Base-by-base conservation (phyloP, 352 stramenopile genomes). In the Phytophthora agathidicida region DNA sequence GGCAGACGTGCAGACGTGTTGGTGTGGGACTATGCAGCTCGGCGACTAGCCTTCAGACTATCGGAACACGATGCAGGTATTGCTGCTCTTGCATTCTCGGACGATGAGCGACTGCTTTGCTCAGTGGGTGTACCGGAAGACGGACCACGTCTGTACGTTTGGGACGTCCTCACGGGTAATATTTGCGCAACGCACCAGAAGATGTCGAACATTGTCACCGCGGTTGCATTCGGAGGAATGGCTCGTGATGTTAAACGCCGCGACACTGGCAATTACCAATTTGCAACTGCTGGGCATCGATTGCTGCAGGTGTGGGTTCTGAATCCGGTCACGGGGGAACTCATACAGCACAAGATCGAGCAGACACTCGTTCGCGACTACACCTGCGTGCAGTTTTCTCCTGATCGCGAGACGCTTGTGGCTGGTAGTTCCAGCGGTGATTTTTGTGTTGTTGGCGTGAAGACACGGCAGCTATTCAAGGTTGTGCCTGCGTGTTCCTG, bases 41-140 rank as follows among this genome's bases (percentile, higher is more conserved):
- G 80, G 39, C 49, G 73, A n/a, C 39, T 95, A 11, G 57, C 93
- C 5, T 96, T 96, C 39, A 67, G 93, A 9, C 70, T 98, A 16
- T 83, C 76, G 2, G 94, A 98, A 58, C 92, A 98, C 74, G 93
- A 98, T 64, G 60, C 77, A 52, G 92, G 88, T n/a, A 80, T 98
- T 41, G 76, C 84, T 27, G 75, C 77, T 8, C 57, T 98, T 5
- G 77, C 80, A 10, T 98, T 98, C 56, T 97, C 88, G 5, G 78
- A 98, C 53, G 94, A 98, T 64, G 93, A 94, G 52, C 77, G 84
- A 24, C 65, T 98, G 27, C 62, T 98, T 5, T 92, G 80, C 53
- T 88, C 84, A 0, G 78, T 95, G 36, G 93, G 93, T 9, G 50
- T 67, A 6, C 71, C 72, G 1, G 80, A 95, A 22, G 93, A 98